phyloP scores from a whole-genome alignment of 306 rosid genomes.

The Ceratonia siliqua region DNA sequence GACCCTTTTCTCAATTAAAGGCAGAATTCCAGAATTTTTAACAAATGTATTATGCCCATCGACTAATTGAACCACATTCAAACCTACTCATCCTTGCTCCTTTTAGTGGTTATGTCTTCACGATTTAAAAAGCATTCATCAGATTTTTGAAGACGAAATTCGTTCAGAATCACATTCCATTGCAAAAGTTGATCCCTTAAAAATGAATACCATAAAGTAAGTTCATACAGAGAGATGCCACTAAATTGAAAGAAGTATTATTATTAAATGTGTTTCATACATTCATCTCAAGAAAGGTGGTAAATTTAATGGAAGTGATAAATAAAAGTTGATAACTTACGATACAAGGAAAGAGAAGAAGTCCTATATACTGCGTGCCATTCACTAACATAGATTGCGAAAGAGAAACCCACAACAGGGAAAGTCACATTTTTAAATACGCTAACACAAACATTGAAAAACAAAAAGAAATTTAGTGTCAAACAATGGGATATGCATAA shows the following conservation, averaged over 20 bases:
- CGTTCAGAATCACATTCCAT: not conserved
- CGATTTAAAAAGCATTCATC: not conserved
- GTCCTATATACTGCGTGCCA: not conserved
- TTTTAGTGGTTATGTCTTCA: not conserved
- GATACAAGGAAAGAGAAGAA: slow-evolving; percentile 42
- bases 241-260: not conserved
- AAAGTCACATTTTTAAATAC: slow-evolving; percentile 26
- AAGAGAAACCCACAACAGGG: not conserved
- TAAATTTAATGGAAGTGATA: not conserved
- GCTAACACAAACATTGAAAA: not conserved
- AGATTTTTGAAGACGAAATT: not conserved
- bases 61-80: not conserved
- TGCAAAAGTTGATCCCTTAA: not conserved
- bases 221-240: not conserved
- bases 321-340: slow-evolving; percentile 36
- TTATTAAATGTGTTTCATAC: not conserved
- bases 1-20: slow-evolving; percentile 7
- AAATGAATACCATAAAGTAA: not conserved
- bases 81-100: not conserved
- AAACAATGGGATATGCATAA: not conserved
- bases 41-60: not conserved
- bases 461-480: not conserved
- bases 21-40: slow-evolving; percentile 18
- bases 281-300: not conserved
- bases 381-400: not conserved